Evolutionary conservation across 2,329 filamentous ascomycete genomes (phyloP).

Genomic region (Chaetothyriales sp.): DNA sequence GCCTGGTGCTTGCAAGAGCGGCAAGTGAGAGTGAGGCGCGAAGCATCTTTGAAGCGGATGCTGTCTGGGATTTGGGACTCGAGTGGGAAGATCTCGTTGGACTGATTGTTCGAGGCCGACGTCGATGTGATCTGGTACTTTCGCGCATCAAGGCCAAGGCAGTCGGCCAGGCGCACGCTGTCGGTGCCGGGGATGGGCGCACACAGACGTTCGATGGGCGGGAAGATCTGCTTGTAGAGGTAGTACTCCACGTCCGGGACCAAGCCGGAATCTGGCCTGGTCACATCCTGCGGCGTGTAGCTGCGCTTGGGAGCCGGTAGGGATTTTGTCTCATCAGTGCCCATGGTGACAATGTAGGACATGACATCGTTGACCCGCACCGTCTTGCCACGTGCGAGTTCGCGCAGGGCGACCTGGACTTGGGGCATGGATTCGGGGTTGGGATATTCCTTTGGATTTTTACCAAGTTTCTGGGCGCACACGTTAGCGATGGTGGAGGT

Average conservation of each 20-base stretch:
- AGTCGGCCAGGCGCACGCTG: constrained; percentile 76
- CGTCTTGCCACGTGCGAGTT: constrained; percentile 72
- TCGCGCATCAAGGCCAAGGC: constrained; percentile 76
- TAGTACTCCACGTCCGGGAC: constrained; percentile 95
- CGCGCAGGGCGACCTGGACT: constrained; percentile 83
- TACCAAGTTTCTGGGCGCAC: constrained; percentile 62
- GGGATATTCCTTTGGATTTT: constrained; percentile 82
- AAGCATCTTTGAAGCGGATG: constrained; percentile 72
- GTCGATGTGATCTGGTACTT: constrained; percentile 65
- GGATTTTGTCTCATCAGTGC: constrained; percentile 47
- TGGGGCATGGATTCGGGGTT: constrained; percentile 93
- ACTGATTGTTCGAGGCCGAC: constrained; percentile 37
- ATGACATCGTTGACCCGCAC: constrained; percentile 93
- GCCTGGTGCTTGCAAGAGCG: constrained; percentile 61
- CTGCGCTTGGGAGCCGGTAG: constrained; percentile 69
- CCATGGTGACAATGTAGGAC: constrained; percentile 75
- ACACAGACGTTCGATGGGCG: constrained; percentile 91
- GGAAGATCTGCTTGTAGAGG: constrained; percentile 94
- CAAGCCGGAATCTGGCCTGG: constrained; percentile 61
- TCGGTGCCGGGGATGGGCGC: constrained; percentile 92
- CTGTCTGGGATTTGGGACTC: constrained; percentile 90
- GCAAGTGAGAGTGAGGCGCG: constrained; percentile 65
- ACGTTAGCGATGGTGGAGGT: constrained; percentile 3
- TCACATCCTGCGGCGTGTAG: constrained; percentile 70
- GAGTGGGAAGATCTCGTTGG: constrained; percentile 70